Conservation (phyloP, 148 eudicot genomes). For the Rheum nobile region DNA sequence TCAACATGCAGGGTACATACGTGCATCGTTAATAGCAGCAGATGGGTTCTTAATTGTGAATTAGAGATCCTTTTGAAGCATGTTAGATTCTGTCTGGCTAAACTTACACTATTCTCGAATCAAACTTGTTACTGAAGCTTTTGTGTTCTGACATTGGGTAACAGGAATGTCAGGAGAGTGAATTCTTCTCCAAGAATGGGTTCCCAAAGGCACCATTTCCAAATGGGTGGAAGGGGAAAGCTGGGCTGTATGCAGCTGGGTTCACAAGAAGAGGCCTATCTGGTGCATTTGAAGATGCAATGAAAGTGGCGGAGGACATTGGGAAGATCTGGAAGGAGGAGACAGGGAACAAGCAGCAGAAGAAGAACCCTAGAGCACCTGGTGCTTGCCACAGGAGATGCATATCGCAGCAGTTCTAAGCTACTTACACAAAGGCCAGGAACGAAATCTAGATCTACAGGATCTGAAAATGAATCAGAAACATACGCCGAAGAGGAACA, state of each 20-base stretch:
- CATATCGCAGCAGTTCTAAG: constrained; percentile 9
- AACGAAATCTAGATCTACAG: neutral
- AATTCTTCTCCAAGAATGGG: constrained; percentile 67
- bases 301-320: constrained; percentile 57
- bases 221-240: constrained; percentile 77
- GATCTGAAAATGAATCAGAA: neutral
- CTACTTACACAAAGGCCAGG: neutral
- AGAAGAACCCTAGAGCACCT: constrained; percentile 9
- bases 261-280: constrained; percentile 84
- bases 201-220: constrained; percentile 85
- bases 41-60: neutral
- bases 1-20: neutral
- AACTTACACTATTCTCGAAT: too few species aligned
- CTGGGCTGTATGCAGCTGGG: constrained; percentile 81
- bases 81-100: too few species aligned
- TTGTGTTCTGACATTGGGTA: neutral
- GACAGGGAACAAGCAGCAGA: constrained; percentile 2
- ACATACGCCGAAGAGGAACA: neutral
- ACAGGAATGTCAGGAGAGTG: constrained; percentile 36
- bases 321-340: constrained; percentile 7
- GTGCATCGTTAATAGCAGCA: neutral
- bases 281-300: constrained; percentile 66
- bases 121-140: neutral
- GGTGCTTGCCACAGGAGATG: constrained; percentile 10
- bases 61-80: neutral